Evolutionary conservation across 371 early-diverging fungal species (phyloP), one percentile per base, ranked within the genome.

Genomic region (Actinomortierella ambigua): DNA sequence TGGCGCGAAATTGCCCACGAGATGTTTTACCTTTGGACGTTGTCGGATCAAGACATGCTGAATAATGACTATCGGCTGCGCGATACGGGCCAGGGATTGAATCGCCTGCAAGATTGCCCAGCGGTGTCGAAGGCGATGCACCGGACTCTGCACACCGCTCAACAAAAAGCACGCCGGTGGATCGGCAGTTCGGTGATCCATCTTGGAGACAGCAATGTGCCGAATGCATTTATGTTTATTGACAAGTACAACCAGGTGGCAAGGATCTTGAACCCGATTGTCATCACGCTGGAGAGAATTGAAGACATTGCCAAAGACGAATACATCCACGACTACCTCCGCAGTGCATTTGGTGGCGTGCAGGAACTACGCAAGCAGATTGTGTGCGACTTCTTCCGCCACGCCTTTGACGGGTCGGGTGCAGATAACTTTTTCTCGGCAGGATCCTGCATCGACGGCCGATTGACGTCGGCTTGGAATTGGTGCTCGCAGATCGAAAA

Each of bases 181-280:
- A 91, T 97, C 40, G 98, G 98, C 41, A 92, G 93, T 22, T 90
- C 92, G 6, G 97, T 97, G 43, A 91, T 98, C 59, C 98, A 98
- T 78, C 77, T 98, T 62, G 98, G 97, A 3, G 98, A 98, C 77
- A 90, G 88, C 73, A 93, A 94, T 59, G 94, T 94, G 29, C 93
- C 94, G 15, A 93, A 93, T 61, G 94, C 98, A 7, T 85, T 98
- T 43, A 89, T 95, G 86, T 98, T 98, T 65, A 98, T 98, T 65
- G 98, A 95, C 85, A 94, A 94, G 87, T 98, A 98, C 79, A 96
- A 95, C 57, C 98, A 98, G 84, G 93, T 98, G 15, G 85, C 95
- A 47, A 87, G 94, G 48, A 98, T 98, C 53, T 85, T 98, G 28
- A 88, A 88, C 60, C 98, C 98, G 0, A 88, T 98, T 27, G 85